Evolutionary conservation across 345 rosid species (phyloP).

Genomic region (Aquilaria sinensis): DNA sequence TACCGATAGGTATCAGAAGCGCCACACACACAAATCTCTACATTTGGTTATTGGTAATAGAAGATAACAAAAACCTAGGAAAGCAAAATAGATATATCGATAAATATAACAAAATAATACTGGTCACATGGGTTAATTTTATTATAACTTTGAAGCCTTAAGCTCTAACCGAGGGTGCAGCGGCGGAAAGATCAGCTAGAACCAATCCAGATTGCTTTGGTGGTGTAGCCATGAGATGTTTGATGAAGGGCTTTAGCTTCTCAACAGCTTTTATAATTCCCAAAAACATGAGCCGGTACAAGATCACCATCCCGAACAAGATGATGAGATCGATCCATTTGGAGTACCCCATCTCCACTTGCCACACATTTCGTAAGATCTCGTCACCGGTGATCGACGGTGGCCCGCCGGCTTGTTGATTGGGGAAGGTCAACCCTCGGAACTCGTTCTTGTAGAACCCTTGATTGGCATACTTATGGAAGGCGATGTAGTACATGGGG

Average conservation of each 20-base stretch:
- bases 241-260: slow-evolving; percentile 23
- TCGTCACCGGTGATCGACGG: slow-evolving; percentile 20
- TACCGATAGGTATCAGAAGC: too few relatives aligned
- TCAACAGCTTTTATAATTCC: slow-evolving; percentile 18
- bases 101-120: too few relatives aligned
- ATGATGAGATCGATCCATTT: slow-evolving; percentile 29
- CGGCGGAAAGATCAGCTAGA: background rate
- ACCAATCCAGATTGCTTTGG: slow-evolving; percentile 1
- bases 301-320: slow-evolving; percentile 23
- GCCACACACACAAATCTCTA: too few relatives aligned
- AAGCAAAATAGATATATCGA: too few relatives aligned
- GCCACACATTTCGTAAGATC: slow-evolving; percentile 23
- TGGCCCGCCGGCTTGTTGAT: slow-evolving; percentile 7
- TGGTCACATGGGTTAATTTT: too few relatives aligned
- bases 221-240: slow-evolving; percentile 2
- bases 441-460: slow-evolving; percentile 29
- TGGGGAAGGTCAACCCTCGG: slow-evolving; percentile 27
- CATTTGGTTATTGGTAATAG: too few relatives aligned
- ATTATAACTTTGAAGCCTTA: too few relatives aligned
- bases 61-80: too few relatives aligned
- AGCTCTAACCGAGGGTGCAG: too few relatives aligned
- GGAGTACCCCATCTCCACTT: slow-evolving; percentile 26
- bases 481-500: slow-evolving; percentile 36
- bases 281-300: slow-evolving; percentile 24
- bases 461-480: slow-evolving; percentile 22